phyloP scores from a whole-genome alignment of 257 asterid species.

The Thymus mandschuricus region DNA sequence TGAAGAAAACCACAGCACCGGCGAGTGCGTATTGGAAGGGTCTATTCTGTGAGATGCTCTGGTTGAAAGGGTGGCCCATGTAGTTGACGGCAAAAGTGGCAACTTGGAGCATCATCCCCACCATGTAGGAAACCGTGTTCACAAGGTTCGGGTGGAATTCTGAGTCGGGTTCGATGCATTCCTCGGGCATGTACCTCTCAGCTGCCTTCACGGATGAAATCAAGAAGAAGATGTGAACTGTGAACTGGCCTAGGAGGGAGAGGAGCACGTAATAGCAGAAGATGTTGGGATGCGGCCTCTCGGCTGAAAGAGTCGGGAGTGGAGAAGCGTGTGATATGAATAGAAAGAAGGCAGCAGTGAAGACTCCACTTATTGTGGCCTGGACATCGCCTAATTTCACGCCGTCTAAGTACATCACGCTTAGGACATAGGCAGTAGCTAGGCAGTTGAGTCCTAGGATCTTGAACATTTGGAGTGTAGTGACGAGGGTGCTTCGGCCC shows the following conservation, averaged over 20 bases:
- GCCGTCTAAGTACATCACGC: slow-evolving; percentile 95
- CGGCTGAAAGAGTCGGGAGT: slow-evolving; percentile 80
- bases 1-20: slow-evolving; percentile 79
- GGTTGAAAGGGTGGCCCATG: slow-evolving; percentile 98
- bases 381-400: slow-evolving; percentile 94
- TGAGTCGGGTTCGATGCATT: slow-evolving; percentile 95
- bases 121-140: slow-evolving; percentile 98
- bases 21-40: slow-evolving; percentile 73
- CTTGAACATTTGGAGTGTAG: slow-evolving; percentile 99
- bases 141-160: slow-evolving; percentile 90
- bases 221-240: slow-evolving; percentile 78
- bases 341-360: slow-evolving; percentile 94
- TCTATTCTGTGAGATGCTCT: slow-evolving; percentile 84
- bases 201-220: slow-evolving; percentile 90
- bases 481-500: slow-evolving; percentile 96
- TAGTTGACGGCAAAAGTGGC: slow-evolving; percentile 99
- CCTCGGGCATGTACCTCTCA: slow-evolving; percentile 93
- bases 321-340: slow-evolving; percentile 97
- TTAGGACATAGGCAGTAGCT: slow-evolving; percentile 94
- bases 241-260: slow-evolving; percentile 90
- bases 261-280: slow-evolving; percentile 92
- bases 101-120: slow-evolving; percentile 94
- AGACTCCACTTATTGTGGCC: slow-evolving; percentile 96
- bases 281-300: slow-evolving; percentile 94
- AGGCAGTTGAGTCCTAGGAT: slow-evolving; percentile 97